phyloP scores from a whole-genome alignment of 208 protist species.

The Crithidia acanthocephali region DNA sequence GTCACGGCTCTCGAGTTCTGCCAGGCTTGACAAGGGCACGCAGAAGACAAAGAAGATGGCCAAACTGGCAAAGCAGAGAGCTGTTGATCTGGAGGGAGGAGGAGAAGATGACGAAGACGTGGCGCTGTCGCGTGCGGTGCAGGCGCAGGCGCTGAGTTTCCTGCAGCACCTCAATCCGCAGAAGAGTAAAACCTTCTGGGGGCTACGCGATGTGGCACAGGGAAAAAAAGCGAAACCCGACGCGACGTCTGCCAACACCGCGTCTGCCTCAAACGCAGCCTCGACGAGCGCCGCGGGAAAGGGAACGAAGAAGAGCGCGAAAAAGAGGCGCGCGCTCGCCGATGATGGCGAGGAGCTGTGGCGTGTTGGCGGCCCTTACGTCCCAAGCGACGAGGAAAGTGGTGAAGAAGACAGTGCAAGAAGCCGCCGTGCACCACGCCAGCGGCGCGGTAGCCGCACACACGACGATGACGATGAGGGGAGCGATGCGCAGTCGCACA shows the following conservation, averaged over 20 bases:
- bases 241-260: background rate
- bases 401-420: background rate
- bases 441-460: background rate
- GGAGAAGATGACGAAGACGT: constrained; percentile 46
- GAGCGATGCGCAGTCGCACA: constrained; percentile 6
- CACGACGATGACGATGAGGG: background rate
- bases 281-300: background rate
- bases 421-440: too few relatives aligned
- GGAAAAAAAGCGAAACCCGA: constrained; percentile 33
- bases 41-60: constrained; percentile 3
- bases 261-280: background rate
- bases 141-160: constrained; percentile 54
- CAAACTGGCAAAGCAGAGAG: background rate
- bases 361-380: constrained; percentile 31
- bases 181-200: constrained; percentile 64
- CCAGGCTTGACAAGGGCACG: background rate
- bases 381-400: background rate
- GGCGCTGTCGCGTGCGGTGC: constrained; percentile 53
- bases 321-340: constrained; percentile 7
- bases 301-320: constrained; percentile 5
- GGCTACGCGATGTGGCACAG: constrained; percentile 59
- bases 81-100: background rate
- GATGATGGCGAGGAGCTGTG: constrained; percentile 26
- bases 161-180: constrained; percentile 43
- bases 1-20: background rate